Percentiles rank a stretch among this genome's conserved stretches.
These are phyloP conservation scores for Hypoxylon sp. DNA, from an alignment of 2,329 filamentous ascomycete species.

Conservation along the genomic window DNA sequence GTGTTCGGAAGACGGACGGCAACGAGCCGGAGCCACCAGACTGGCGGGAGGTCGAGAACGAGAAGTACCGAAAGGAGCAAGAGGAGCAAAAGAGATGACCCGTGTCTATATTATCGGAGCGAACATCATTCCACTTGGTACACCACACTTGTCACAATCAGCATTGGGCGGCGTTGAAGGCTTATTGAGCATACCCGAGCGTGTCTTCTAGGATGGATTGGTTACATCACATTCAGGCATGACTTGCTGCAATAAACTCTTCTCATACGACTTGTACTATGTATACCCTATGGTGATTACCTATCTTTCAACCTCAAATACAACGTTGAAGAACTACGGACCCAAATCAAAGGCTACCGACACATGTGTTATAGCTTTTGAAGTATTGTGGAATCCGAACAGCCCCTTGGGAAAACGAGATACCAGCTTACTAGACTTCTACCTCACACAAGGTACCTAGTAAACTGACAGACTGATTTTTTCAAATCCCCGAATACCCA, in stretches of 20 bases:
- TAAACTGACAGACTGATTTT: too few relatives aligned
- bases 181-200: conserved; percentile 26
- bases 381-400: too few relatives aligned
- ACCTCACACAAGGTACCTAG: too few relatives aligned
- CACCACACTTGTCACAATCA: conserved; percentile 21
- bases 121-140: background rate
- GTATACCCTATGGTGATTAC: conserved; percentile 5
- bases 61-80: conserved; percentile 63
- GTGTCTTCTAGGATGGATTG: conserved; percentile 21
- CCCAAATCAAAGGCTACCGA: background rate
- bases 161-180: conserved; percentile 48
- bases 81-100: conserved; percentile 46
- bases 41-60: conserved; percentile 74
- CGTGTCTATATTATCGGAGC: conserved; percentile 22
- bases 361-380: background rate
- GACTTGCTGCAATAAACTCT: conserved; percentile 18
- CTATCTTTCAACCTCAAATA: background rate
- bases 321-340: background rate
- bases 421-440: too few relatives aligned
- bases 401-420: too few relatives aligned
- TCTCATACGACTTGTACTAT: conserved; percentile 6
- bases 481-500: too few relatives aligned
- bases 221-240: conserved; percentile 14
- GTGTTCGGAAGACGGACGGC: conserved; percentile 74
- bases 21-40: conserved; percentile 72